phyloP scores from a whole-genome alignment of 345 rosid species.

The Eucalyptus marginata region DNA sequence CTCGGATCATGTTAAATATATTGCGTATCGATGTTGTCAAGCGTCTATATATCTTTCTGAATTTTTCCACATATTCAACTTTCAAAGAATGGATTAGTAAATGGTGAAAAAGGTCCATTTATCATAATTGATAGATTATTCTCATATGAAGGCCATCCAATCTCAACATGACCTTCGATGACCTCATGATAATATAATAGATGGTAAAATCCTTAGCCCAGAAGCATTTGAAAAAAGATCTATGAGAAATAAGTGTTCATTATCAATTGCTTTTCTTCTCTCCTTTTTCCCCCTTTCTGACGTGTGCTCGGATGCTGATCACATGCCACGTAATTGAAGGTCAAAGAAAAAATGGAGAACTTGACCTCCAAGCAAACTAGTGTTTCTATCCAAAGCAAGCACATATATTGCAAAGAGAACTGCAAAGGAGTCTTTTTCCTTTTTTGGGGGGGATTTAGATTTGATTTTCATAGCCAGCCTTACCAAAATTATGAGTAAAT shows the following conservation, averaged over 20 bases:
- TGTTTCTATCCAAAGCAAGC: too few relatives aligned
- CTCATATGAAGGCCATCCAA: neutral
- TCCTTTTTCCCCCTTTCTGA: neutral
- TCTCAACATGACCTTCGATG: neutral
- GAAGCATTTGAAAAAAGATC: neutral
- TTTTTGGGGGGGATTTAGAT: neutral
- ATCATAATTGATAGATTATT: neutral
- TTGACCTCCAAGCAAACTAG: neutral
- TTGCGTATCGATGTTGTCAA: too few relatives aligned
- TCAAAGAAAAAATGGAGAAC: neutral
- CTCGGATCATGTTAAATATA: neutral
- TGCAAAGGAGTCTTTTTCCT: neutral
- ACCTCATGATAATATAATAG: neutral
- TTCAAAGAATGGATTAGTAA: neutral
- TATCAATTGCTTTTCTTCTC: neutral
- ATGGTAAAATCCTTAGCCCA: neutral
- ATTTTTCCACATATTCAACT: too few relatives aligned
- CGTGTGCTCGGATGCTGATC: neutral
- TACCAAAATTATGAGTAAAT: neutral
- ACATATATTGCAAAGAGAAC: neutral
- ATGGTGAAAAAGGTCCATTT: neutral
- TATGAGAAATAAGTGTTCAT: neutral
- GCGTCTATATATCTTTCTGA: too few relatives aligned
- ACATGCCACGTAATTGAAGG: neutral
- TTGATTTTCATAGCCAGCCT: neutral